Conservation (phyloP, 441 rosid genomes). For the Populus hybrid region DNA sequence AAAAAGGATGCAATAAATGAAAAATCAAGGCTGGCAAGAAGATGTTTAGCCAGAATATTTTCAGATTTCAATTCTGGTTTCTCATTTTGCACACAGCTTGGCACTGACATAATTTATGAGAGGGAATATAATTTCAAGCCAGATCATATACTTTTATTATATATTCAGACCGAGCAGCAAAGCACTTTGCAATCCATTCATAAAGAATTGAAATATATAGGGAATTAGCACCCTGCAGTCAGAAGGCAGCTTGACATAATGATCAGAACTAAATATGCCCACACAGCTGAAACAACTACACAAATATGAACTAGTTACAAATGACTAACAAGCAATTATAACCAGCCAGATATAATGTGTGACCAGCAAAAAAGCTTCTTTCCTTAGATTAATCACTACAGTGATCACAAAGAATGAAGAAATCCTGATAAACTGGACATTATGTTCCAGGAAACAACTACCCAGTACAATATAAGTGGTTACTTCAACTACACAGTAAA, state of each 20-base stretch:
- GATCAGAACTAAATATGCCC: background rate
- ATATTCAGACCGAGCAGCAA: background rate
- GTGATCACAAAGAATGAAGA: background rate
- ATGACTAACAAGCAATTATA: background rate
- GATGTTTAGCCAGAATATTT: no score
- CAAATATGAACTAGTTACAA: background rate
- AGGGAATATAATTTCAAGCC: background rate
- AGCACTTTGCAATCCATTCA: background rate
- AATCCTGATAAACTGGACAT: no score
- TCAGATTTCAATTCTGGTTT: background rate
- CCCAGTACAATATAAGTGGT: no score
- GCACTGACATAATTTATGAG: background rate
- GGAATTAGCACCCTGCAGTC: background rate
- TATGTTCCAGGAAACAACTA: no score
- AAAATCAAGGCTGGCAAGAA: no score
- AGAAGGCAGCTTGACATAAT: background rate
- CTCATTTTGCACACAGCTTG: background rate
- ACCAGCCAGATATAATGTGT: background rate
- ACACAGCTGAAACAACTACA: background rate
- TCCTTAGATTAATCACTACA: background rate
- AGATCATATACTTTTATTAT: no score
- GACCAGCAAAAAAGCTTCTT: background rate
- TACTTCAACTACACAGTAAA: no score
- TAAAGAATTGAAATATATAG: background rate
- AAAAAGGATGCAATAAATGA: no score